Percentiles rank a stretch among this genome's conserved stretches.
phyloP scores from a whole-genome alignment of 345 rosid genomes.

The Lumnitzera littorea region DNA sequence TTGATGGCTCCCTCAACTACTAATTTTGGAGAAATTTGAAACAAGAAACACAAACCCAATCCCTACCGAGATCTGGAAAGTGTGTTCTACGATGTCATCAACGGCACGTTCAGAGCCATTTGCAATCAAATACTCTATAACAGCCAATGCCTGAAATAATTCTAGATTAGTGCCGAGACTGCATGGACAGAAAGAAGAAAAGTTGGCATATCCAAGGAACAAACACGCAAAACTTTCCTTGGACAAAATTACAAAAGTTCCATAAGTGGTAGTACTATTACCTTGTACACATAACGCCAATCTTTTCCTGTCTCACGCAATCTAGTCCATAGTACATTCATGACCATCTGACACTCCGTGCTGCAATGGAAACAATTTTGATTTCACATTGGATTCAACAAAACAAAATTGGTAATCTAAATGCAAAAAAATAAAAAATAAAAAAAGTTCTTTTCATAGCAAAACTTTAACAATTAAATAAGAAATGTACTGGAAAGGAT shows the following conservation, averaged over 20 bases:
- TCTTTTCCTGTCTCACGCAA: conserved; percentile 84
- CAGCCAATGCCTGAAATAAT: conserved; percentile 73
- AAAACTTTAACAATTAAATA: conserved; percentile 1
- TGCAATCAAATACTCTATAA: conserved; percentile 83
- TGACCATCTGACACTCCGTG: conserved; percentile 89
- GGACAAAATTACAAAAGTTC: not conserved
- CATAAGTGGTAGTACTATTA: conserved; percentile 7
- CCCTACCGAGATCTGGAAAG: conserved; percentile 93
- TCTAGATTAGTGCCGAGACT: conserved; percentile 1
- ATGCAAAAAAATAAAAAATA: not conserved
- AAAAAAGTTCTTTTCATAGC: not conserved
- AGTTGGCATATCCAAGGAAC: conserved; percentile 5
- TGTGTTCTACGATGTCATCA: conserved; percentile 94
- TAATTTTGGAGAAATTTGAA: not conserved
- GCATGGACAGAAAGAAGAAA: conserved; percentile 7
- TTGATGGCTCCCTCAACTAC: conserved; percentile 11
- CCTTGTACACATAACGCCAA: conserved; percentile 99
- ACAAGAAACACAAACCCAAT: conserved; percentile 3
- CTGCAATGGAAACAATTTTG: conserved; percentile 22
- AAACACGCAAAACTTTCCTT: conserved; percentile 4
- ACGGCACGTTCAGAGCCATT: conserved; percentile 99
- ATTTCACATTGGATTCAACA: not conserved
- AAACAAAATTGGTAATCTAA: not conserved
- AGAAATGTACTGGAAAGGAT: conserved; percentile 9
- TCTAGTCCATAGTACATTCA: conserved; percentile 94